Conservation (phyloP, 805 yeast genomes). For the Teunomyces funiuensis region DNA sequence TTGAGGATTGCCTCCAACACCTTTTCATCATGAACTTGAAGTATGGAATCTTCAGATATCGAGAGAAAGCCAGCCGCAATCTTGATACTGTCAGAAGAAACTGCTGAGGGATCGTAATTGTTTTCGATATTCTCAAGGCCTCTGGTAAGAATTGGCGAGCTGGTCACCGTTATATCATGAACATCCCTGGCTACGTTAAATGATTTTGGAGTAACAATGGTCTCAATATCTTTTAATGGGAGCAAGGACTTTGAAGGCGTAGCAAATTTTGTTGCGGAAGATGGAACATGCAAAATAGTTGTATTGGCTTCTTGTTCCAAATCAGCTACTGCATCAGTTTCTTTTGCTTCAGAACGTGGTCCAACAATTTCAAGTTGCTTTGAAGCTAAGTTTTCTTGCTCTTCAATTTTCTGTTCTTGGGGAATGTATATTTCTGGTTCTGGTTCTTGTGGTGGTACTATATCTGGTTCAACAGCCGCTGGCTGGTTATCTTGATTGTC, state of each 20-base stretch:
- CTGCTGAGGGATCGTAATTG: not conserved
- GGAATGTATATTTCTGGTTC: too few relatives aligned
- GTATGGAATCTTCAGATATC: conserved; percentile 19
- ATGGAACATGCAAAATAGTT: conserved; percentile 7
- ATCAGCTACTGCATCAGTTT: not conserved
- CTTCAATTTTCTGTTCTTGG: not conserved
- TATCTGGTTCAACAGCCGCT: not conserved
- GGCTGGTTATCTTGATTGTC: not conserved
- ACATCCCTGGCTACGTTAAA: conserved; percentile 41
- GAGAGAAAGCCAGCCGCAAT: conserved; percentile 28
- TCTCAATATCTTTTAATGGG: conserved; percentile 43
- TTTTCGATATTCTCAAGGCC: not conserved
- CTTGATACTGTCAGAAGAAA: conserved; percentile 12
- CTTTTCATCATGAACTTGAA: conserved; percentile 9
- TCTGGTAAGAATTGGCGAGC: conserved; percentile 19
- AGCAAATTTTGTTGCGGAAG: conserved; percentile 22
- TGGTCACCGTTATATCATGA: conserved; percentile 12
- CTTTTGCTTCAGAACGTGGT: not conserved
- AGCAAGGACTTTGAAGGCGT: conserved; percentile 45
- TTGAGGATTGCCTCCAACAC: conserved; percentile 21
- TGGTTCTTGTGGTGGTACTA: not conserved
- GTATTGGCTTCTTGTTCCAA: conserved; percentile 13
- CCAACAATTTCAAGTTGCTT: not conserved
- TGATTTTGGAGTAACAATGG: conserved; percentile 40
- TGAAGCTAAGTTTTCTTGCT: not conserved